Base-by-base conservation (phyloP, 768 basidiomycete species). In the Candolleomyces aberdarensis region DNA sequence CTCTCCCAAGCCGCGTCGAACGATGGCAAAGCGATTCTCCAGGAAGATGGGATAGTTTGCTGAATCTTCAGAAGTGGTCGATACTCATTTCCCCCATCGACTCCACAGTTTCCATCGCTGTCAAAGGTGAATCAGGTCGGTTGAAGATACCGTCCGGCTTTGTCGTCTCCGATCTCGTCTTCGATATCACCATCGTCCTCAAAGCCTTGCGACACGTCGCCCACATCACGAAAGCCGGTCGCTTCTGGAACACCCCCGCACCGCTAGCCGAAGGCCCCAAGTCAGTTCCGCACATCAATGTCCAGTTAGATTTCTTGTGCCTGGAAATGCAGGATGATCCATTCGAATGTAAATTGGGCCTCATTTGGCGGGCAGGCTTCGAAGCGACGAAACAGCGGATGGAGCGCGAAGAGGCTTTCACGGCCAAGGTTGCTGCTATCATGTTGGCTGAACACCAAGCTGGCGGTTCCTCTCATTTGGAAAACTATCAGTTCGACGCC, bases 291-390 rank as follows among this genome's bases (percentile, higher is more conserved):
- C 78, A 80, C 57, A 69, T 96, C 49, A 74, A 75, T 0, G 68
- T 96, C 49, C 75, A 70, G 10, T 71, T 95, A 54, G 78, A 80
- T n/a, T 78, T 78, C 48, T 67, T 96, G 39, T 85, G 84, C 52
- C 67, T 92, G 9, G 94, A 97, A 72, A 87, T 87, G 26, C 84
- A 86, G 22, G 96, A 98, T 71, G 91, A 94, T 66, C 83, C 87
- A 1, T 85, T 97, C 59, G 96, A 98, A 72, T 81, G 83, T 15
- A 84, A 80, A 61, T 74, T 97, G 19, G 89, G 85, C 40, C 77
- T 89, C 9, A 90, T 93, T 32, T 91, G 85, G 80, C 79, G 83
- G 61, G 82, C 85, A 52, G 94, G 93, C 0, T 74, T 83, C 41
- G 83, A 85, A 43, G 94, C 94, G 52, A 86, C 87, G 44, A 82